Conservation (phyloP, 73 alveolate species). For the Tetrahymena elliotti region DNA sequence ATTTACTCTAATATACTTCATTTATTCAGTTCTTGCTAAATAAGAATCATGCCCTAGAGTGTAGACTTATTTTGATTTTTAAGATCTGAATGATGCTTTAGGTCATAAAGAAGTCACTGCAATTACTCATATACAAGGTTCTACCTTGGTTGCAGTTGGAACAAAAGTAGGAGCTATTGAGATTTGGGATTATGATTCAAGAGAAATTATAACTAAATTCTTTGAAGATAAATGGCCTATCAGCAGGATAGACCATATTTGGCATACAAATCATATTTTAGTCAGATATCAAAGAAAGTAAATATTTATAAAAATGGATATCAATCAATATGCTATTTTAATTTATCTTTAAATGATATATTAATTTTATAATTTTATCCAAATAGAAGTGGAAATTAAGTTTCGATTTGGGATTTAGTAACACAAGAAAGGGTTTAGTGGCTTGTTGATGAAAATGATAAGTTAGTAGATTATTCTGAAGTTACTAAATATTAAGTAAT, state of each 20-base stretch:
- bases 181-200: neutral
- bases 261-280: neutral
- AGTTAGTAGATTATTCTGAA: neutral
- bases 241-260: neutral
- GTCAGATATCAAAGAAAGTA: neutral
- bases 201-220: neutral
- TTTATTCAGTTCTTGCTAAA: neutral
- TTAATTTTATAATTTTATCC: neutral
- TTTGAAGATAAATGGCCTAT: neutral
- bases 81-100: neutral
- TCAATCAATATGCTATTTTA: neutral
- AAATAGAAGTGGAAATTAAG: neutral
- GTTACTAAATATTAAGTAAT: neutral
- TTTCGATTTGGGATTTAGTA: neutral
- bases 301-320: neutral
- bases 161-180: neutral
- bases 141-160: neutral
- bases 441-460: neutral
- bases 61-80: neutral
- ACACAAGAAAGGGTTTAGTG: neutral
- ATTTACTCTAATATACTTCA: neutral
- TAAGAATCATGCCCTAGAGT: neutral
- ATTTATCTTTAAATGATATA: neutral
- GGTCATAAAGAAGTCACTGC: neutral
- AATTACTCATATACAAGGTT: neutral